These are phyloP conservation scores for Henningerozyma blattae DNA, from an alignment of 805 yeast genomes.

Conservation along the genomic window DNA sequence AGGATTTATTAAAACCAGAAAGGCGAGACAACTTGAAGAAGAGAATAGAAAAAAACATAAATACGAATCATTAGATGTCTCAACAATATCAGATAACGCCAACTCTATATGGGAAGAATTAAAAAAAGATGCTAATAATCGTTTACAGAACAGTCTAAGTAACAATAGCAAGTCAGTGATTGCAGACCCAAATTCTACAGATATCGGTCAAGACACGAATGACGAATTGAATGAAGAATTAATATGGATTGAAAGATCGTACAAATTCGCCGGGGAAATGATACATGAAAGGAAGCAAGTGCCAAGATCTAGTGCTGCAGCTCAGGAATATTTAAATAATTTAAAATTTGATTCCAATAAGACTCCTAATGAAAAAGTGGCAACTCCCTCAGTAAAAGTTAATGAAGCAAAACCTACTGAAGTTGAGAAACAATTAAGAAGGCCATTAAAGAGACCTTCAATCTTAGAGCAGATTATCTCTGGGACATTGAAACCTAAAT, in stretches of 20 bases:
- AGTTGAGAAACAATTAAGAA: slow-evolving; percentile 26
- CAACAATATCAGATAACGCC: slow-evolving; percentile 28
- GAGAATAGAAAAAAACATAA: slow-evolving; percentile 16
- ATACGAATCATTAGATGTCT: slow-evolving; percentile 21
- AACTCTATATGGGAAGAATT: slow-evolving; percentile 45
- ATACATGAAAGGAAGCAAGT: slow-evolving; percentile 72
- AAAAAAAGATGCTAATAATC: slow-evolving; percentile 25
- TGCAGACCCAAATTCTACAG: slow-evolving; percentile 3
- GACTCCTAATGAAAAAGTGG: slow-evolving; percentile 9
- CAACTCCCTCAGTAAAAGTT: too few species aligned
- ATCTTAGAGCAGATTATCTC: slow-evolving; percentile 64
- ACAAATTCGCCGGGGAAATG: slow-evolving; percentile 82
- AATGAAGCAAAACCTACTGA: slow-evolving; percentile 12
- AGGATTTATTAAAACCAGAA: slow-evolving; percentile 61
- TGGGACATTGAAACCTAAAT: slow-evolving; percentile 58
- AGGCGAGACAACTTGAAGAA: slow-evolving; percentile 40
- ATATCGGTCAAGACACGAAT: slow-evolving; percentile 3
- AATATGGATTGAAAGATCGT: slow-evolving; percentile 63
- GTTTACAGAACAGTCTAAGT: slow-evolving; percentile 8
- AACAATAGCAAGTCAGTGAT: not conserved
- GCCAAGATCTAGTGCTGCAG: slow-evolving; percentile 71
- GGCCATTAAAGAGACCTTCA: slow-evolving; percentile 62
- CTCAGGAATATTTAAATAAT: slow-evolving; percentile 62
- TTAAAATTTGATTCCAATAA: slow-evolving; percentile 26
- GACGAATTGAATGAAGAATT: slow-evolving; percentile 28